phyloP scores from a whole-genome alignment of 2,329 filamentous ascomycete genomes.

The Scedosporium minutisporum region DNA sequence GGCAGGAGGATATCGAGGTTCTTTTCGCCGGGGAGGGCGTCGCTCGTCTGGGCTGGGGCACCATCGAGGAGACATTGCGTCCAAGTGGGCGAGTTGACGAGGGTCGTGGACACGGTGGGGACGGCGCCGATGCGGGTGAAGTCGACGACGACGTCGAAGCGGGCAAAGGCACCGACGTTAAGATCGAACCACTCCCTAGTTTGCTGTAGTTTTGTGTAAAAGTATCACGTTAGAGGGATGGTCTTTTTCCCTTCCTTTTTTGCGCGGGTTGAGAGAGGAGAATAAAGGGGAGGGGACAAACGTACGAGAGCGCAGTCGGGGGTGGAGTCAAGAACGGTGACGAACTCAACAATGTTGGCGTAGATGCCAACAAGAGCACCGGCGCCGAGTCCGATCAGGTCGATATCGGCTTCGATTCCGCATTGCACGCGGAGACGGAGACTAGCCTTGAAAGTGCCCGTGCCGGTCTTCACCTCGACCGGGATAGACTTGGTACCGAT shows the following conservation, averaged over 20 bases:
- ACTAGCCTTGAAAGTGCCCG: slow-evolving; percentile 35
- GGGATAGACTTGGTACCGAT: slow-evolving; percentile 34
- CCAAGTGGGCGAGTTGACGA: slow-evolving; percentile 24
- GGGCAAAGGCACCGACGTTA: slow-evolving; percentile 27
- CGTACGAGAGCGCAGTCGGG: slow-evolving; percentile 24
- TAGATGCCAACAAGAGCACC: slow-evolving; percentile 36
- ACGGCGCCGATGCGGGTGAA: slow-evolving; percentile 27
- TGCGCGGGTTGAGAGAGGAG: background rate
- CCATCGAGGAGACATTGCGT: slow-evolving; percentile 23
- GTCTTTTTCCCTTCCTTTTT: too few species aligned
- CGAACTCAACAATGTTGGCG: slow-evolving; percentile 45
- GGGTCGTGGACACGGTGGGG: slow-evolving; percentile 29
- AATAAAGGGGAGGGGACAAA: slow-evolving; percentile 12
- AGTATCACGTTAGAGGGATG: background rate
- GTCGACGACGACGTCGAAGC: slow-evolving; percentile 21
- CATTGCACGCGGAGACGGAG: slow-evolving; percentile 41
- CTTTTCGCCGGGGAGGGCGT: background rate
- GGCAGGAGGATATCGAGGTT: slow-evolving; percentile 9
- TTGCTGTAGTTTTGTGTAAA: slow-evolving; percentile 5
- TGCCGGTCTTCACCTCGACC: slow-evolving; percentile 35
- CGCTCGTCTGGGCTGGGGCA: slow-evolving; percentile 6
- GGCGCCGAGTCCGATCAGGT: slow-evolving; percentile 19
- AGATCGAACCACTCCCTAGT: slow-evolving; percentile 26
- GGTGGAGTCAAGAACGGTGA: slow-evolving; percentile 27
- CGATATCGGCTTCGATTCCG: slow-evolving; percentile 25